Conservation (phyloP, 176 grass and related monocot species). For the Juncus effusus region DNA sequence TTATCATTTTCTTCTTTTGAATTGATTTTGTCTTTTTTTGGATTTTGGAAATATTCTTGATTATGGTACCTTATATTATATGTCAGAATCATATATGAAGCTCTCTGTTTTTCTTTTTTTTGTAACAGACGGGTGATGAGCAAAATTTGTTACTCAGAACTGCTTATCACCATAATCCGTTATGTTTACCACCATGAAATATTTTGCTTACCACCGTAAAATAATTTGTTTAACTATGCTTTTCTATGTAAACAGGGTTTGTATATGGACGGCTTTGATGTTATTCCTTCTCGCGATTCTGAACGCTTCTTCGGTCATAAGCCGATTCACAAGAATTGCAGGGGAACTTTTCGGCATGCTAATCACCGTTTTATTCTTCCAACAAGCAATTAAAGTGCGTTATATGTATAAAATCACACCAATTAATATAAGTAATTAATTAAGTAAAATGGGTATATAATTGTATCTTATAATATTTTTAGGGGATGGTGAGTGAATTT, state of each 20-base stretch:
- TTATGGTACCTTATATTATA: not conserved
- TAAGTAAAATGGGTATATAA: not conserved
- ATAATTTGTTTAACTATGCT: no score
- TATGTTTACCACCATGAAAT: no score
- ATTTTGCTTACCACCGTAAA: no score
- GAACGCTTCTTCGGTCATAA: conserved; percentile 78
- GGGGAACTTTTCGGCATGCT: conserved; percentile 98
- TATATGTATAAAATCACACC: not conserved
- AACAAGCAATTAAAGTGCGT: conserved; percentile 79
- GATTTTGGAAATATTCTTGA: conserved; percentile 12
- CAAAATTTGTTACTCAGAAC: no score
- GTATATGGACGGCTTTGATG: conserved; percentile 86
- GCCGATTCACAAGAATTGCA: conserved; percentile 88
- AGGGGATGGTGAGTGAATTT: conserved; percentile 83
- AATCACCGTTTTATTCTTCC: conserved; percentile 85
- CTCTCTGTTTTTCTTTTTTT: no score
- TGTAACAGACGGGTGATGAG: no score
- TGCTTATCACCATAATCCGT: no score
- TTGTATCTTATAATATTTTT: conserved; percentile 4
- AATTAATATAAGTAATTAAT: not conserved
- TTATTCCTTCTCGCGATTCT: conserved; percentile 69
- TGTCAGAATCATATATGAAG: no score
- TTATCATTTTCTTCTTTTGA: not conserved
- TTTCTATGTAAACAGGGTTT: conserved; percentile 51
- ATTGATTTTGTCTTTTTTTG: conserved; percentile 6